Evolutionary conservation across 2,329 filamentous ascomycete species (phyloP), one percentile per base, ranked within the genome.

Genomic region (Leptosphaerulina australis): DNA sequence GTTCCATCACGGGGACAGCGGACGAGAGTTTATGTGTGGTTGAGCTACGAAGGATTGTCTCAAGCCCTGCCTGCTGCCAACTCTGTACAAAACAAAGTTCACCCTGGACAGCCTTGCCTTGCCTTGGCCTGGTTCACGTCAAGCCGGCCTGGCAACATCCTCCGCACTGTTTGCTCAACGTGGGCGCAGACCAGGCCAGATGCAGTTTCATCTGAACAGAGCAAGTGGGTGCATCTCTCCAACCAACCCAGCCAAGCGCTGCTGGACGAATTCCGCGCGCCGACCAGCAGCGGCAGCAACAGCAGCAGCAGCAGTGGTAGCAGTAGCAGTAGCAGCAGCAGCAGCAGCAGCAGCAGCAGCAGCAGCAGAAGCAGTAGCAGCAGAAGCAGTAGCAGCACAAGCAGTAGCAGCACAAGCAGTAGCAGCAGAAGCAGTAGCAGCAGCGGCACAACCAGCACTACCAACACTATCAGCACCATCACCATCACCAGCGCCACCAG

Each of bases 1-100:
- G 60, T 66, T 62, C 59, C 66, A 59, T 64, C 45, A 61, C 44
- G 46, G 50, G 44, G 48, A 59, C 53, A 53, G 58, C 56, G 48
- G 50, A 43, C 38, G 20, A 50, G 53, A 56, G 60, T 64, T 53
- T 61, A 55, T 50, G 36, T 37, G 28, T 53, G 54, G 55, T 53
- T 49, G 58, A 50, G 52, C 52, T 59, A 40, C 56, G 56, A 53
- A 54, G 58, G 50, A 57, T 60, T 52, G 56, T 53, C 52, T 50
- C 45, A 48, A 50, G 55, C 54, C 41, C 55, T 48, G 46, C 30
- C 37, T 44, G 38, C 50, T 44, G 41, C 50, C 44, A 29, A 41
- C 21, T 30, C 28, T 24, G 28, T 39, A 33, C 38, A 45, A 38
- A 44, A 50, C 48, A 56, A 47, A 41, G 37, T 53, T 50, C 25